Base-by-base conservation (phyloP, 2,329 filamentous ascomycete genomes). In the Fusarium nanum region DNA sequence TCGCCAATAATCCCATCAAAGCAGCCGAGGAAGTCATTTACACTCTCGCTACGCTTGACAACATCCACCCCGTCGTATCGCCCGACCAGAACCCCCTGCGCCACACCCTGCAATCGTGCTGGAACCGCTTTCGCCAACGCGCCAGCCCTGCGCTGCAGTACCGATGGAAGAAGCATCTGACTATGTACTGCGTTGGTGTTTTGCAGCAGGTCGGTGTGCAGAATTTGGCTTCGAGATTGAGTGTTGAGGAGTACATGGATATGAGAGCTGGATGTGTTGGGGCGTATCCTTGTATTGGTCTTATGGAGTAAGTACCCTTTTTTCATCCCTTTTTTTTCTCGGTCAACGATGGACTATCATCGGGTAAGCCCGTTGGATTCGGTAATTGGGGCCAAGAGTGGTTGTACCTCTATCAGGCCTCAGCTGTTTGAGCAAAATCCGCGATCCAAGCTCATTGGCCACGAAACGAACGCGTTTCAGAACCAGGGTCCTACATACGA, bases 1-100 rank as follows among this genome's bases (percentile, higher is more conserved):
- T 66, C 37, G 60, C 63, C 6, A 65, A 49, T 18, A 56, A 66
- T 32, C 62, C 63, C 54, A 66, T 66, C 25, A 66, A 66, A 28
- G 63, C 63, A 16, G 61, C 63, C 47, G 63, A 66, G 32, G 63
- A 66, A 46, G 61, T 66, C 23, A 66, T 66, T 25, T 66, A 66
- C 30, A 66, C 63, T 11, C 61, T 66, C 22, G 34, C 63, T 28
- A 66, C 61, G 3, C 63, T 66, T 7, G 63, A 66, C 25, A 60
- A 60, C 14, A 27, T 66, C 23, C 63, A 66, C 56, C 63, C 63
- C 7, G 25, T 54, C 8, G 46, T 66, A n/a, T 66, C 63, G 1
- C 28, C 54, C 12, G 34, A 53, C 16, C 46, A 66, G 46, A 66
- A 66, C 46, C 54, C 61, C 20, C 13, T 66, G 14, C 61, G 63